Evolutionary conservation across 2,329 filamentous ascomycete species (phyloP).

Genomic region (Graphilbum ipis-grandicollis): DNA sequence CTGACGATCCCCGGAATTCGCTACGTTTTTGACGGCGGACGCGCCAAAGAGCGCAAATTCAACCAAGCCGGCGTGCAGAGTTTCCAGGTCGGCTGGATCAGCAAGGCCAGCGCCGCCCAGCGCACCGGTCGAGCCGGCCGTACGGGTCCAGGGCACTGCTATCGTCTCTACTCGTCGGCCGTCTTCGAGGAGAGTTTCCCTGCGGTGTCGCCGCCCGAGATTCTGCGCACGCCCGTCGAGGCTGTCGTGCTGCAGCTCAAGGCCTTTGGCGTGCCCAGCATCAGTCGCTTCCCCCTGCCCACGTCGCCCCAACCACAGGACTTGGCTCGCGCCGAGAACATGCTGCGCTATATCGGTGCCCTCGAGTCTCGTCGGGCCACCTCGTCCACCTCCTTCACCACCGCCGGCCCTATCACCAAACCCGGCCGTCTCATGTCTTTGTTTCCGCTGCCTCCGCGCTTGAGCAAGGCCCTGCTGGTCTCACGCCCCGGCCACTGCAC

Average conservation of each 20-base stretch:
- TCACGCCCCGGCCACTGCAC: conserved; percentile 70
- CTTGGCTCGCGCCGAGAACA: conserved; percentile 67
- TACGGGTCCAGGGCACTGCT: conserved; percentile 92
- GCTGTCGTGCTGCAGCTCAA: conserved; percentile 87
- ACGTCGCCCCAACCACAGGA: conserved; percentile 67
- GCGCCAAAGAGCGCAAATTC: conserved; percentile 83
- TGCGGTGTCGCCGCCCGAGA: conserved; percentile 74
- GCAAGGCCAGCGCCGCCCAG: conserved; percentile 88
- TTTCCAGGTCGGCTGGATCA: conserved; percentile 92
- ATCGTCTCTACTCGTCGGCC: conserved; percentile 83
- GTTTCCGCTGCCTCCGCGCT: conserved; percentile 81
- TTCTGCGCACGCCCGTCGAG: conserved; percentile 82
- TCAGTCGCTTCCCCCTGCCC: conserved; percentile 91
- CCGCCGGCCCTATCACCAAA: conserved; percentile 57
- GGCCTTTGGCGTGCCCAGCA: conserved; percentile 77
- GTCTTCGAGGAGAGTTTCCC: conserved; percentile 82
- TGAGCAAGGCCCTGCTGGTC: conserved; percentile 79
- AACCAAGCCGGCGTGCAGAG: conserved; percentile 82
- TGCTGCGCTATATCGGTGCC: conserved; percentile 73
- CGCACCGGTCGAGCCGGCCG: conserved; percentile 84
- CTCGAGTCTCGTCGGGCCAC: conserved; percentile 50
- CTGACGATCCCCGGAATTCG: conserved; percentile 88
- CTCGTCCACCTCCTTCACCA: no score
- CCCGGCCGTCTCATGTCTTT: conserved; percentile 68
- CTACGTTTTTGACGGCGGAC: conserved; percentile 89